phyloP scores from a whole-genome alignment of 1,284 basidiomycete species.

The Cutaneotrichosporon cyanovorans region DNA sequence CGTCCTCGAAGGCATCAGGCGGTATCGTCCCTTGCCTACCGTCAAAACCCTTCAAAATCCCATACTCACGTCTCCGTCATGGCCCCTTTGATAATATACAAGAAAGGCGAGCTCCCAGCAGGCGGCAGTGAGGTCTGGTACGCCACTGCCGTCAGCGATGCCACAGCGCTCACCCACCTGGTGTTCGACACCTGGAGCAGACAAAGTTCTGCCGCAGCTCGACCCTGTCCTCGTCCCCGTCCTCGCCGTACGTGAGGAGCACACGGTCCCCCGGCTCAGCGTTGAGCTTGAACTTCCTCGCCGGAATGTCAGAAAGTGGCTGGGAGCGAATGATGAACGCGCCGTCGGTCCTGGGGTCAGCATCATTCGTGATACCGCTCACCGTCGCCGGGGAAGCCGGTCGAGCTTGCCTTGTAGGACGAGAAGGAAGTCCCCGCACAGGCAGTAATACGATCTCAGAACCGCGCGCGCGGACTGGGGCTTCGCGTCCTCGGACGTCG shows the following conservation, averaged over 20 bases:
- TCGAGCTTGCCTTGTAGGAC: conserved; percentile 44
- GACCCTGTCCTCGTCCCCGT: conserved; percentile 11
- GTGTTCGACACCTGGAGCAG: conserved; percentile 41
- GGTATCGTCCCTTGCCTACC: conserved; percentile 43
- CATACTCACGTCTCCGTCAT: conserved; percentile 42
- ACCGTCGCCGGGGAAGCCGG: conserved; percentile 37
- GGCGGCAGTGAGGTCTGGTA: conserved; percentile 43
- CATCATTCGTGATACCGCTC: conserved; percentile 11
- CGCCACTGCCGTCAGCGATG: conserved; percentile 26
- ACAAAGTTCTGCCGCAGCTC: conserved; percentile 40
- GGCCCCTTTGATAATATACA: conserved; percentile 43
- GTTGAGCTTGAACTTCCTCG: conserved; percentile 47
- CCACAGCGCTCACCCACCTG: conserved; percentile 23
- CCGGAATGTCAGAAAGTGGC: conserved; percentile 23
- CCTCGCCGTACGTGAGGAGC: conserved; percentile 26
- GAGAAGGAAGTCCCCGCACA: conserved; percentile 46
- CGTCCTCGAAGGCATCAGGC: conserved; percentile 45
- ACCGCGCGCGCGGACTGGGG: conserved; percentile 40
- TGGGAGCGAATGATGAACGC: conserved; percentile 40
- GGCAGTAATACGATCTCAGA: conserved; percentile 45
- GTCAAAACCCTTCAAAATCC: not conserved
- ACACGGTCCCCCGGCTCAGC: conserved; percentile 34
- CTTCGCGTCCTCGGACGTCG: conserved; percentile 38
- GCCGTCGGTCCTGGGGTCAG: conserved; percentile 34
- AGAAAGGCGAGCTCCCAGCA: conserved; percentile 33